phyloP scores from a whole-genome alignment of 148 eudicot genomes.

The Chenopodium suecicum region DNA sequence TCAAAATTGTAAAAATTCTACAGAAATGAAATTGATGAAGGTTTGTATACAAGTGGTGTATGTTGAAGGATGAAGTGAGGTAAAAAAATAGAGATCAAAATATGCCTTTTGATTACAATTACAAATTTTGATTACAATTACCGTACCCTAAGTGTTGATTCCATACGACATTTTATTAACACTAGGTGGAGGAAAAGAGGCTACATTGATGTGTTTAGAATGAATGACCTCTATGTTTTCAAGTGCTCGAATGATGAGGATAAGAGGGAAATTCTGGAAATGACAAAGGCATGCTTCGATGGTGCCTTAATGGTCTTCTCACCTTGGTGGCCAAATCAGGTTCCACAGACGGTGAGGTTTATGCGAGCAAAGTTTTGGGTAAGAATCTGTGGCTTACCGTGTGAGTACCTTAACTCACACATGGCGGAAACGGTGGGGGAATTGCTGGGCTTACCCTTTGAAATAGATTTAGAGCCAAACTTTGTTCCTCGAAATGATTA shows the following conservation, averaged over 20 bases:
- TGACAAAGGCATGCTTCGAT: neutral
- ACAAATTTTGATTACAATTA: neutral
- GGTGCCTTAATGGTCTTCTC: neutral
- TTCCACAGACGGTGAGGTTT: neutral
- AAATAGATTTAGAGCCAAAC: neutral
- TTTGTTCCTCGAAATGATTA: neutral
- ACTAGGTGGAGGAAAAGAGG: too few relatives aligned
- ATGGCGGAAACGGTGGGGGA: neutral
- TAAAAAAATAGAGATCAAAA: neutral
- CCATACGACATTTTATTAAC: too few relatives aligned
- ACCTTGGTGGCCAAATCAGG: neutral
- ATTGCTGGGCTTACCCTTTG: neutral
- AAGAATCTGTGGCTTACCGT: neutral
- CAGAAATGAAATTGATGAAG: too few relatives aligned
- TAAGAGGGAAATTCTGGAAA: too few relatives aligned
- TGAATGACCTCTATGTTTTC: too few relatives aligned
- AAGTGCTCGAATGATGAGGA: too few relatives aligned
- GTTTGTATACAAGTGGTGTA: too few relatives aligned
- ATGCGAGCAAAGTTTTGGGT: neutral
- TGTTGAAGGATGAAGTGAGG: too few relatives aligned
- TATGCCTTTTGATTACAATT: neutral
- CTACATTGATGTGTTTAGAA: too few relatives aligned
- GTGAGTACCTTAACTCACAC: neutral
- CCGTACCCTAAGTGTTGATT: too few relatives aligned
- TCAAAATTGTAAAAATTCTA: too few relatives aligned